Percentiles rank a stretch among this genome's conserved stretches.
phyloP scores from a whole-genome alignment of 352 stramenopile species.

The Phytophthora constricta region DNA sequence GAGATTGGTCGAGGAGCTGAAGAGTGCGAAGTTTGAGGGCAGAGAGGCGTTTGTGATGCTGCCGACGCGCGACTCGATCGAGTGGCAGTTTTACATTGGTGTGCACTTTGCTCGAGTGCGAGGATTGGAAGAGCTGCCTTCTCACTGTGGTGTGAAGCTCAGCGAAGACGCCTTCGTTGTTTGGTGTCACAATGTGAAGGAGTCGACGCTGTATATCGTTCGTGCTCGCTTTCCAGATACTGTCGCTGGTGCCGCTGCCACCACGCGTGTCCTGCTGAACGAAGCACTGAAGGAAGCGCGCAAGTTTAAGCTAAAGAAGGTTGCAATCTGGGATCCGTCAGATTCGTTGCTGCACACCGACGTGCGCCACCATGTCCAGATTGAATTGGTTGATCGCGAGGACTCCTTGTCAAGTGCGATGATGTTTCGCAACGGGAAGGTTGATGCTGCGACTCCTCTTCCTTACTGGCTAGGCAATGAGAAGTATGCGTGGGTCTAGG shows the following conservation, averaged over 20 bases:
- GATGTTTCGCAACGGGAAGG: constrained; percentile 36
- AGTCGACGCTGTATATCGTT: constrained; percentile 59
- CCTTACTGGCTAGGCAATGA: constrained; percentile 51
- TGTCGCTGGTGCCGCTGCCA: constrained; percentile 14
- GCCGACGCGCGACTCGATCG: constrained; percentile 59
- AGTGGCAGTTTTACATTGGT: constrained; percentile 75
- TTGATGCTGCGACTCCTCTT: constrained; percentile 3
- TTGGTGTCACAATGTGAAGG: constrained; percentile 75
- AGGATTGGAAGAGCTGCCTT: constrained; percentile 41
- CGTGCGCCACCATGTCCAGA: constrained; percentile 32
- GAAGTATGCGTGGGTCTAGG: constrained; percentile 59
- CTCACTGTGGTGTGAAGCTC: constrained; percentile 46
- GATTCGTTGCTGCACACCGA: constrained; percentile 23
- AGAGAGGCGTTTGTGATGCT: constrained; percentile 52
- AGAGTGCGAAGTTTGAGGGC: constrained; percentile 27
- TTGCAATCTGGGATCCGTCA: constrained; percentile 56
- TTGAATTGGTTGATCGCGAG: constrained; percentile 45
- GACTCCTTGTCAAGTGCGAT: constrained; percentile 69
- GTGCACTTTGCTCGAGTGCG: constrained; percentile 51
- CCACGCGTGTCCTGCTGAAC: constrained; percentile 33
- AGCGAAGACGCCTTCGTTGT: constrained; percentile 56
- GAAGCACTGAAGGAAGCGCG: constrained; percentile 47
- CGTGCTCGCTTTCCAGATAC: constrained; percentile 44
- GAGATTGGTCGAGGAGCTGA: constrained; percentile 41
- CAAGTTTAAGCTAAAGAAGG: constrained; percentile 47